Evolutionary conservation across 805 yeast genomes (phyloP), one percentile per base, ranked within the genome.

Genomic region (Ogataea methanolica): DNA sequence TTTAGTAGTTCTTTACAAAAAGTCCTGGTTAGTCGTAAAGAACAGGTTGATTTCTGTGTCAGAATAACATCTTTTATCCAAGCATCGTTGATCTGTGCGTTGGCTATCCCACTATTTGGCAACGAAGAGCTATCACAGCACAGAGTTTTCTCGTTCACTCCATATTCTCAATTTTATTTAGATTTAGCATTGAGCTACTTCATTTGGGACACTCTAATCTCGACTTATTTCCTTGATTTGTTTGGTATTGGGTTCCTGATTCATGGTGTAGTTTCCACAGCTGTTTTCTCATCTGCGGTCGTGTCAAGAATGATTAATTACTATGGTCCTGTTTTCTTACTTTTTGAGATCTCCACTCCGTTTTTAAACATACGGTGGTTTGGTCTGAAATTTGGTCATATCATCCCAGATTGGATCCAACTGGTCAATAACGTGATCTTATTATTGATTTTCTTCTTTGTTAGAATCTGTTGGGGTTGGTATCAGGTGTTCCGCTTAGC

Each of bases 401-500:
- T 21, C 12, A 48, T 68, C 15, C 58, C 64, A 36, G 63, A 53
- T n/a, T 56, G 53, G 31, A 42, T 62, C 44, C 60, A 66, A 52
- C 53, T 68, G 48, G 41, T 60, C 31, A 68, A 68, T 51, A 68
- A 68, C 54, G 54, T 62, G 31, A 54, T 68, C 19, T 58, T 68
- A 43, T 63, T 68, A 44, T 45, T 58, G 42, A 54, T 66, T 15
- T 68, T 68, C 54, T 68, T 68, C 53, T 60, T 61, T 29, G 58
- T 66, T 21, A 56, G 72, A 42, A 62, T 68, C 35, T 57, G 60
- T 35, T 68, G 71, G 71, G 72, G 72, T 37, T 68, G 72, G 72
- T 66, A 61, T 47, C 70, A 67, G 46, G 66, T 66, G 15, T 49
- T 33, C 37, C 47, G 45, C 5, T 50, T 68, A 21, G 63, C 57